Evolutionary conservation across 148 eudicot species (phyloP), one percentile per base, ranked within the genome.

Genomic region (Oxyria digyna): DNA sequence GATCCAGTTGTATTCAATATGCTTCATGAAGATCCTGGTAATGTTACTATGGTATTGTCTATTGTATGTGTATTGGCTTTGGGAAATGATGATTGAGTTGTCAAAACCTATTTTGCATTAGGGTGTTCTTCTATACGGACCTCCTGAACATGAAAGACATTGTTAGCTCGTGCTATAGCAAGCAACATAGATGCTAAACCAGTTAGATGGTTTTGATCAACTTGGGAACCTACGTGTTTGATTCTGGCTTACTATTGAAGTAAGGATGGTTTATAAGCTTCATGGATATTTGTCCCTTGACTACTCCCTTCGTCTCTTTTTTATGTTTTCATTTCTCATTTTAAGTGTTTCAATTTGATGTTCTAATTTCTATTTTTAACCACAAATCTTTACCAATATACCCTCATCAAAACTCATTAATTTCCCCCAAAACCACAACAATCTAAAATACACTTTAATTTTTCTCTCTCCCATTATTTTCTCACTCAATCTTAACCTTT

Each of bases 51-150:
- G 93, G 97, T 31, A 38, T 8, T 66, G 45, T 35, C 23, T 35
- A 35, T 66, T 8, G 12, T 66, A 6, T 66, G 5, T 66, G 18
- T 37, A 3, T 37, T 4, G 15, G 10, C 65, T 18, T 15, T 31
- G 17, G 18, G 1, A 29, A 59, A 27, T 59, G 65, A 9, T 59
- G 65, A 59, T 27, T 29, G 65, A 15, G 35, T 5, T 27, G 37
- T 9, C 37, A 31, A 59, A 59, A 27, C 6, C 21, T 59, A 13
- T 27, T 29, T 14, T 29, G 35, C 37, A 59, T 31, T 15, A 95
- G 99, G 99, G 99, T 81, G 98, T 94, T 78, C 99, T 95, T 75
- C 96, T 95, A 6, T 95, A 95, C 78, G 99, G 99, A 42, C 99
- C 99, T 71, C 99, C 99, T 74, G 99, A 66, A 95, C 99, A 14